phyloP scores from a whole-genome alignment of 345 rosid species.

The Pelargonium nanum region DNA sequence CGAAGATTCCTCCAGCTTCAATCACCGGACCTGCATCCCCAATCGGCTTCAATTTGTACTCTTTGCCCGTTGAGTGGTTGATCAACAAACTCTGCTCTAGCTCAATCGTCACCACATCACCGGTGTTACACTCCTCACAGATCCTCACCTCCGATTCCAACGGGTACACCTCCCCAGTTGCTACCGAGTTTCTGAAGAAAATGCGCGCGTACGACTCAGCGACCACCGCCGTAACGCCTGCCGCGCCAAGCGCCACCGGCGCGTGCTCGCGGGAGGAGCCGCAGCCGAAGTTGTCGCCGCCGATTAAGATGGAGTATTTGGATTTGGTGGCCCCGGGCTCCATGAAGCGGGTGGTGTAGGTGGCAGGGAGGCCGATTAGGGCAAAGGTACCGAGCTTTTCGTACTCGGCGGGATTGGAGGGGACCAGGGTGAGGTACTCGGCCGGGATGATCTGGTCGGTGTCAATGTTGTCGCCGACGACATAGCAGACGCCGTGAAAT shows the following conservation, averaged over 20 bases:
- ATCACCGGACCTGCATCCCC: constrained; percentile 91
- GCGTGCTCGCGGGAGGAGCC: constrained; percentile 90
- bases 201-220: constrained; percentile 76
- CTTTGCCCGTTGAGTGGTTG: constrained; percentile 68
- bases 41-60: constrained; percentile 57
- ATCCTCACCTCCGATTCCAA: constrained; percentile 60
- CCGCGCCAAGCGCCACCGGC: constrained; percentile 76
- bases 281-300: constrained; percentile 73
- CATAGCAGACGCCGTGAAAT: constrained; percentile 79
- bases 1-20: constrained; percentile 81
- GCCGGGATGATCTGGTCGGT: constrained; percentile 92
- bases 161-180: constrained; percentile 74
- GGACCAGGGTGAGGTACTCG: constrained; percentile 68
- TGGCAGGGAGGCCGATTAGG: constrained; percentile 53
- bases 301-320: constrained; percentile 53
- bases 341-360: constrained; percentile 49
- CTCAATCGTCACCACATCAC: constrained; percentile 63
- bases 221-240: constrained; percentile 63
- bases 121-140: constrained; percentile 70
- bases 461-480: constrained; percentile 81
- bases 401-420: constrained; percentile 67
- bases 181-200: constrained; percentile 70
- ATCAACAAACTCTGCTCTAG: constrained; percentile 41
- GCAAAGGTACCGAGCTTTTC: constrained; percentile 78
- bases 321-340: constrained; percentile 42